Conservation (phyloP, 768 basidiomycete genomes). For the Russula ochroleuca region DNA sequence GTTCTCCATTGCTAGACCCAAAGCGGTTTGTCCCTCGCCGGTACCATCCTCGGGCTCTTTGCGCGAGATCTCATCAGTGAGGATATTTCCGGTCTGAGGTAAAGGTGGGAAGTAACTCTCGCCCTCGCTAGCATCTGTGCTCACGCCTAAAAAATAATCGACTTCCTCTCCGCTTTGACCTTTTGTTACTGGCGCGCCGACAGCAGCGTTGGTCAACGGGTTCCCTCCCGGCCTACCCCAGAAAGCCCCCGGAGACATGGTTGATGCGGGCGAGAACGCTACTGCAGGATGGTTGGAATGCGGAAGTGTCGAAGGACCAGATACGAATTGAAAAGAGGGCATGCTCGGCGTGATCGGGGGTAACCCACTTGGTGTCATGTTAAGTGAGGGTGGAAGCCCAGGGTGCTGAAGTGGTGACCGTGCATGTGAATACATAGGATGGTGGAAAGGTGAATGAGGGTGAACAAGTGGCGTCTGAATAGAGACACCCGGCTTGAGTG, state of each 20-base stretch:
- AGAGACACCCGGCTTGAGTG: conserved; percentile 12
- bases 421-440: conserved; percentile 33
- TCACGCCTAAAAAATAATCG: conserved; percentile 38
- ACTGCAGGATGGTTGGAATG: conserved; percentile 36
- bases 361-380: conserved; percentile 64
- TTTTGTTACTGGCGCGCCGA: conserved; percentile 50
- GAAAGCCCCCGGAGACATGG: conserved; percentile 71
- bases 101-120: conserved; percentile 45
- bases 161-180: conserved; percentile 27
- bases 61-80: conserved; percentile 32
- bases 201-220: conserved; percentile 53
- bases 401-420: conserved; percentile 41
- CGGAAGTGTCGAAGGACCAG: conserved; percentile 41
- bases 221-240: conserved; percentile 56
- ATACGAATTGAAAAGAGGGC: conserved; percentile 88
- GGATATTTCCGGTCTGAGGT: conserved; percentile 31
- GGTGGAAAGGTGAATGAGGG: conserved; percentile 37
- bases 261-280: conserved; percentile 64
- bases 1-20: background rate
- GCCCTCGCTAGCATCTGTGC: conserved; percentile 12
- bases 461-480: conserved; percentile 26
- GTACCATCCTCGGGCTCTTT: conserved; percentile 13
- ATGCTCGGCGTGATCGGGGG: conserved; percentile 95
- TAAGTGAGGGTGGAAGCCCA: conserved; percentile 31
- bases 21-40: conserved; percentile 12